These are phyloP conservation scores for Diplotaxis tenuifolia DNA, from an alignment of 345 rosid genomes.

Conservation along the genomic window DNA sequence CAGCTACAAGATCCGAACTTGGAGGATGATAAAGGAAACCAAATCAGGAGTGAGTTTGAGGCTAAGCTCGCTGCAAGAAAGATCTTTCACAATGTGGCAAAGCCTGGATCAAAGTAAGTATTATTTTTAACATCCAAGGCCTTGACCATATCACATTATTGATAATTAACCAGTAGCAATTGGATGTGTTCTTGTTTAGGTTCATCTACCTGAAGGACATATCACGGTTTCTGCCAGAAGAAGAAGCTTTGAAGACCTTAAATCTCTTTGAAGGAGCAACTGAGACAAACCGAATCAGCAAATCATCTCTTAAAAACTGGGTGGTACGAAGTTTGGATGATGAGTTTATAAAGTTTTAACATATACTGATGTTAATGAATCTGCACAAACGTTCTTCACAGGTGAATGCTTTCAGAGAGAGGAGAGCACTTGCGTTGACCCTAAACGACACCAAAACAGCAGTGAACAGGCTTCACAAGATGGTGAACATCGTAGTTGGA, in stretches of 20 bases:
- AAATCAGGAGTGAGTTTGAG: slow-evolving; percentile 57
- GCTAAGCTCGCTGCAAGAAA: slow-evolving; percentile 47
- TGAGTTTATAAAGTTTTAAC: not conserved
- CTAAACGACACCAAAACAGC: slow-evolving; percentile 76
- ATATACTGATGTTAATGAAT: not conserved
- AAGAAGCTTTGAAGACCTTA: slow-evolving; percentile 66
- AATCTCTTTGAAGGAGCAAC: slow-evolving; percentile 67
- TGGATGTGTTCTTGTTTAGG: slow-evolving; percentile 33
- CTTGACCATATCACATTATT: not conserved
- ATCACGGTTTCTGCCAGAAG: slow-evolving; percentile 66
- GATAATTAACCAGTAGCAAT: not conserved
- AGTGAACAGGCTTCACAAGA: slow-evolving; percentile 72
- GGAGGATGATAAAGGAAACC: slow-evolving; percentile 49
- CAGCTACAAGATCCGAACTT: slow-evolving; percentile 42
- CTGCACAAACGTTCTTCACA: not conserved
- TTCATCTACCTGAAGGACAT: slow-evolving; percentile 66
- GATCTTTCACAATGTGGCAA: slow-evolving; percentile 56
- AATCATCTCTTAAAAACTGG: slow-evolving; percentile 67
- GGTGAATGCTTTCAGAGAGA: slow-evolving; percentile 70
- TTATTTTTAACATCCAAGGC: not conserved
- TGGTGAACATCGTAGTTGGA: slow-evolving; percentile 59
- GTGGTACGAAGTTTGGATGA: slow-evolving; percentile 51
- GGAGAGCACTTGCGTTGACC: slow-evolving; percentile 71
- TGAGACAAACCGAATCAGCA: slow-evolving; percentile 54
- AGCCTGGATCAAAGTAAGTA: slow-evolving; percentile 42